Conservation (phyloP, 1,284 basidiomycete species). For the Apiotrichum mycotoxinovorans region DNA sequence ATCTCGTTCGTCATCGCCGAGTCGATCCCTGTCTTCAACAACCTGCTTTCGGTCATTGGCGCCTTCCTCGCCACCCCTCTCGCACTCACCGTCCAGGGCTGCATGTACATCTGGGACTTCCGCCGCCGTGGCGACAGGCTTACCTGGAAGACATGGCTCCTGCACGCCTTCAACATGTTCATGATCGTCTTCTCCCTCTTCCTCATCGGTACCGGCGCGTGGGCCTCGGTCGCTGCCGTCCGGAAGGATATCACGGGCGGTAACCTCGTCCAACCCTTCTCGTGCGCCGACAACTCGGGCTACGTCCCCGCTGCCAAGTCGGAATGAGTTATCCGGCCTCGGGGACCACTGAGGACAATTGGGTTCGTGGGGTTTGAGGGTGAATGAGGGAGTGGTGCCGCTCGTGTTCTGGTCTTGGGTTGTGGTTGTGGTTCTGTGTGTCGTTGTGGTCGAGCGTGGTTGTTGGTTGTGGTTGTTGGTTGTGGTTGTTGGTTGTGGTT, state of each 20-base stretch:
- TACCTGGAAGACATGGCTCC: constrained; percentile 14
- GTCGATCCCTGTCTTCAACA: constrained; percentile 25
- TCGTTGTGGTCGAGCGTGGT: too few relatives aligned
- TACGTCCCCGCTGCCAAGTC: not conserved
- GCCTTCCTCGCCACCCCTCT: constrained; percentile 22
- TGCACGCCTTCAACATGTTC: constrained; percentile 25
- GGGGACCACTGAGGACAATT: not conserved
- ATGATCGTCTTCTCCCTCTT: constrained; percentile 33
- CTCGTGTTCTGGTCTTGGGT: too few relatives aligned
- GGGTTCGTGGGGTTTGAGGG: not conserved
- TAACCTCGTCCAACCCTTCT: constrained; percentile 20
- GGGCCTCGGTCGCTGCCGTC: constrained; percentile 25
- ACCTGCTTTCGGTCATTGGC: constrained; percentile 29
- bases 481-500: too few relatives aligned
- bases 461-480: too few relatives aligned
- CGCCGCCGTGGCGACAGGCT: constrained; percentile 4
- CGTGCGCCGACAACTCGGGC: constrained; percentile 27
- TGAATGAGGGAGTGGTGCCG: too few relatives aligned
- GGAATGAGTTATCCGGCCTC: not conserved
- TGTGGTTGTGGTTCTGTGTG: too few relatives aligned
- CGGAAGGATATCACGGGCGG: constrained; percentile 17
- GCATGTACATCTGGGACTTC: constrained; percentile 33
- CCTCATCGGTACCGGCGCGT: constrained; percentile 32
- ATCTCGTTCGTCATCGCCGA: constrained; percentile 20
- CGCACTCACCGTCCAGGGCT: constrained; percentile 17